Base-by-base conservation (phyloP, 495 filamentous ascomycete genomes). In the Hapsidospora chrysogenum region DNA sequence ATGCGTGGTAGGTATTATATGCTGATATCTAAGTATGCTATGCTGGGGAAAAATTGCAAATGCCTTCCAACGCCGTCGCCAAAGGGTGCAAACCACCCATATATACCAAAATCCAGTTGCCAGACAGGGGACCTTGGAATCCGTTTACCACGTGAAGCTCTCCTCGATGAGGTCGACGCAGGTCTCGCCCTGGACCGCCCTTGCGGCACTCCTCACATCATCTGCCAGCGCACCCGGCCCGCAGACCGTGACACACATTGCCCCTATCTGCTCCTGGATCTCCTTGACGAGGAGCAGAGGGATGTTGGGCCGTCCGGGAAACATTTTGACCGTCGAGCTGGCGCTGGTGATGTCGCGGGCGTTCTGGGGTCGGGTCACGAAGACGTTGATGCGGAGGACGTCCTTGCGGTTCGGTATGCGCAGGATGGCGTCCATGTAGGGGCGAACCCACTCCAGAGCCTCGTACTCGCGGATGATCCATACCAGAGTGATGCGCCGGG, bases 401-500 rank as follows among this genome's bases (percentile, higher is more conserved):
- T 87, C 80, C 16, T 79, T 64, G 2, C 85, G 74, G 29, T 70
- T 61, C 7, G 80, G 74, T 76, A 93, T 76, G 27, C 64, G 65
- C 38, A 95, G 61, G 35, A 96, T 78, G 41, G 67, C 64, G 39
- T 85, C 85, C 80, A 97, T 92, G 81, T 81, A 96, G 10, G 82
- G 79, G 5, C 80, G 68, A 44, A 85, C 82, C 89, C 89, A 97
- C 54, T 92, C 83, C 9, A 94, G 64, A 40, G 86, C 72, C 37
- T 92, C 84, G 9, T 74, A 74, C 27, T 85, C 80, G 39, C 85
- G 82, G 39, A 95, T 77, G 45, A 92, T 75, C 89, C 89, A 96
- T 39, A 93, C 72, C 19, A 97, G 73, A 1, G 73, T 76, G 26
- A 95, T 57, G 23, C 74, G 74, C 34, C 85, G 78, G 4, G 82